A percentile compares a stretch with the other conserved stretches of the same genome.
Evolutionary conservation across 495 filamentous ascomycete genomes (phyloP).

Genomic region (Hypomontagnella submonticulosa): DNA sequence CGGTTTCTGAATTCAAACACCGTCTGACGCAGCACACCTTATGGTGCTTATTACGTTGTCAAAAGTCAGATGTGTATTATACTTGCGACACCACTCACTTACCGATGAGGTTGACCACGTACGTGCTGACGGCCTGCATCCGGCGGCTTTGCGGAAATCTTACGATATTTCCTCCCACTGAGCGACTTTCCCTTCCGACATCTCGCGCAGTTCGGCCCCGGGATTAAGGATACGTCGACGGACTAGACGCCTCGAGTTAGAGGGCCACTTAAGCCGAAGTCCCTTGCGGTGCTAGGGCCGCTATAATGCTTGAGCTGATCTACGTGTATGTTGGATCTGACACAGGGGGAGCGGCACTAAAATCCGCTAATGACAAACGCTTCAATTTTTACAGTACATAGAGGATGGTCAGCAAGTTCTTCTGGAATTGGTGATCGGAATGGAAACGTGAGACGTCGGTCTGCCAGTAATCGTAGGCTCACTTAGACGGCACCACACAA

Average conservation of each 20-base stretch:
- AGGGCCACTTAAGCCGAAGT: neutral
- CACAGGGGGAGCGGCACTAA: neutral
- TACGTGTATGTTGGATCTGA: constrained; percentile 7
- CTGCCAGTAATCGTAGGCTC: too few relatives aligned
- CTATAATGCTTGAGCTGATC: neutral
- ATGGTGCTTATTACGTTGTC: constrained; percentile 20
- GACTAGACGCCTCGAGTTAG: neutral
- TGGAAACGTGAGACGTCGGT: neutral
- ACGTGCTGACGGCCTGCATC: constrained; percentile 29
- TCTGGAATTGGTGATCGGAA: too few relatives aligned
- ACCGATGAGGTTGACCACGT: constrained; percentile 28
- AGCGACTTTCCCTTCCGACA: constrained; percentile 5
- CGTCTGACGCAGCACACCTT: constrained; percentile 30
- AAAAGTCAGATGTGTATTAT: constrained; percentile 22
- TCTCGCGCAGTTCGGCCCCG: constrained; percentile 8
- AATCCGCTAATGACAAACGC: neutral
- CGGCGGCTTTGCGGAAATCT: constrained; percentile 12
- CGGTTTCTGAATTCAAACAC: constrained; percentile 41
- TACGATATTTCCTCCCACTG: constrained; percentile 9
- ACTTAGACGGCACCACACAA: too few relatives aligned
- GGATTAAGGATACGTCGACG: constrained; percentile 7
- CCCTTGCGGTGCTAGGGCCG: neutral
- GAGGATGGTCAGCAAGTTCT: too few relatives aligned
- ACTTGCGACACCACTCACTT: constrained; percentile 4
- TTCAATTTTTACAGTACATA: neutral